Conservation (phyloP, 257 asterid genomes). For the Solanum tacnaense region DNA sequence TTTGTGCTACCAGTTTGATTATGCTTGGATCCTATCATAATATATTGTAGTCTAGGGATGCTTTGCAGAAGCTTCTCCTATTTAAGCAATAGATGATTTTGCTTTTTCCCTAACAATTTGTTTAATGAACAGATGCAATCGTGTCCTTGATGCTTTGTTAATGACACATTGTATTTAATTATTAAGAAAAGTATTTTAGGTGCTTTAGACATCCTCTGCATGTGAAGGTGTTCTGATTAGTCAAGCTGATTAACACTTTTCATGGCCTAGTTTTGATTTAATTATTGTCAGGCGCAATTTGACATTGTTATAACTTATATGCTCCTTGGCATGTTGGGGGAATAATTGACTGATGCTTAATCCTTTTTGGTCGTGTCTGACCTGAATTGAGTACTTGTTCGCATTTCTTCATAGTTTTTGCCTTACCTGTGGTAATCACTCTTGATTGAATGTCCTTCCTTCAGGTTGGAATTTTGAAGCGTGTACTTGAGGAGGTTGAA, state of each 20-base stretch:
- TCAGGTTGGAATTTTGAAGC: slow-evolving; percentile 91
- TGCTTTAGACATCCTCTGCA: not conserved
- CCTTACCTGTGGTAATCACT: not conserved
- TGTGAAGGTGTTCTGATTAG: not conserved
- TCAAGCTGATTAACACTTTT: not conserved
- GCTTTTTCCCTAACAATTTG: not conserved
- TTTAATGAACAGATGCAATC: not conserved
- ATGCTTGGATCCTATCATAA: not conserved
- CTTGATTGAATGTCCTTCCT: slow-evolving; percentile 1
- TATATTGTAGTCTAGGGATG: not conserved
- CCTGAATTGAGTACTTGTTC: not conserved
- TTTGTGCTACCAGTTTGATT: not conserved
- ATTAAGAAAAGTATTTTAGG: not conserved
- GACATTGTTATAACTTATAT: not conserved
- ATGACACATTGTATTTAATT: not conserved
- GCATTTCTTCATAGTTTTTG: not conserved
- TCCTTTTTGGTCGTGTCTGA: not conserved
- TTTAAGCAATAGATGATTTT: not conserved
- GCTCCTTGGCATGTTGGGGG: not conserved
- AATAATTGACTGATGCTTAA: not conserved
- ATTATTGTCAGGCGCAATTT: not conserved
- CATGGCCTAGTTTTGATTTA: not conserved
- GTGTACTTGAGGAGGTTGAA: slow-evolving; percentile 95
- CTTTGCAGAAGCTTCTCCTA: not conserved
- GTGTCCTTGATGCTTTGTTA: not conserved